Conservation (phyloP, 2,329 filamentous ascomycete species). For the Cladosporium sp. region DNA sequence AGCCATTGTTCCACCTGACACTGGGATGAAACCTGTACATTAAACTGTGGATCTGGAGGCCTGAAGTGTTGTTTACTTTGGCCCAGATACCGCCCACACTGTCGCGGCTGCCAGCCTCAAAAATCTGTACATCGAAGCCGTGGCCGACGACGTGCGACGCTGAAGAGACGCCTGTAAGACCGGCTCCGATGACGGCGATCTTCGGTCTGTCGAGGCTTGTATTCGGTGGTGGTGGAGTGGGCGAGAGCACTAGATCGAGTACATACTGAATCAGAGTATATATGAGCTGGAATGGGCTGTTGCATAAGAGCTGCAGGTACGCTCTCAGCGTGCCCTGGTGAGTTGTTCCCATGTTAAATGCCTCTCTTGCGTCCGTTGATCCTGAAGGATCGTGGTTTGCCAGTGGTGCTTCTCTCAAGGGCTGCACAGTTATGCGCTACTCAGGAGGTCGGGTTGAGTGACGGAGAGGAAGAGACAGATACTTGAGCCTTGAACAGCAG, state of each 20-base stretch:
- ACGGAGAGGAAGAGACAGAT: background rate
- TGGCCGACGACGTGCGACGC: constrained; percentile 82
- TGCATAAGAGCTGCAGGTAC: constrained; percentile 34
- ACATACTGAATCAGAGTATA: constrained; percentile 68
- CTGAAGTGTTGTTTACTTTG: constrained; percentile 66
- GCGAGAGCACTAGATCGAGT: constrained; percentile 65
- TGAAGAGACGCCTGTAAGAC: constrained; percentile 72
- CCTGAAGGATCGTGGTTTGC: constrained; percentile 91
- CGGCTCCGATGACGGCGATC: constrained; percentile 50
- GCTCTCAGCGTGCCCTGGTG: constrained; percentile 6
- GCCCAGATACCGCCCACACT: constrained; percentile 42
- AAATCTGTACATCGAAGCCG: constrained; percentile 79
- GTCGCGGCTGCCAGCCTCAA: constrained; percentile 68
- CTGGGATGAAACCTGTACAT: constrained; percentile 90
- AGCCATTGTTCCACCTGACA: constrained; percentile 71
- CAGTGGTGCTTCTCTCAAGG: constrained; percentile 65
- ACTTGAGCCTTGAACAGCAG: background rate
- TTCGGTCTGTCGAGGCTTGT: constrained; percentile 60
- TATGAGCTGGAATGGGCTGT: constrained; percentile 56
- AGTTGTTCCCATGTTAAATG: constrained; percentile 35
- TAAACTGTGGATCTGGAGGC: constrained; percentile 78
- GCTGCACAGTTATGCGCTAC: background rate
- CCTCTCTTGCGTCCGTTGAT: constrained; percentile 90
- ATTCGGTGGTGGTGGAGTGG: constrained; percentile 63
- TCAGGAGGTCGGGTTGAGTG: no score